Evolutionary conservation across 208 protist species (phyloP), one percentile per base, ranked within the genome.

Genomic region (Borovskyia barvae): DNA sequence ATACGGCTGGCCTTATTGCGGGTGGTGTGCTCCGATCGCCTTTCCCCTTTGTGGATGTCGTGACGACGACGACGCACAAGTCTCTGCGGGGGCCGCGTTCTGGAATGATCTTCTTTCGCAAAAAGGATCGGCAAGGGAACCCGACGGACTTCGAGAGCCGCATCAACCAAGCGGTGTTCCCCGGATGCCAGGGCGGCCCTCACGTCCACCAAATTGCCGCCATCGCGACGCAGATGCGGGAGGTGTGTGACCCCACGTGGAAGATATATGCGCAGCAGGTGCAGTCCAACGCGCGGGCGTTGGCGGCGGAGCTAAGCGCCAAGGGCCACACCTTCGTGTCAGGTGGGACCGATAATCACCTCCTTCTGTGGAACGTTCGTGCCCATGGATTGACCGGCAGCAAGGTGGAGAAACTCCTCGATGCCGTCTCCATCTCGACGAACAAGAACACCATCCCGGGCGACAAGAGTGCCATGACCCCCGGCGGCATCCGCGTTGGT

Each of bases 11-110:
- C 19, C 81, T 98, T 12, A 90, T 99, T 25, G 94, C 97, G 1
- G 86, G 92, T 26, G 72, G 90, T 17, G 74, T 85, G 33, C 66
- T 90, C 33, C 59, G 80, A 41, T 76, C 64, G 15, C 98, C 98
- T 7, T 99, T 99, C 66, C 74, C 90, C 4, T 91, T 89, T 69
- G 97, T 85, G 36, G 98, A 99, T 80, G 75, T 99, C 30, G 99
- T 99, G 29, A 99, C 98, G n/a, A 98, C 98, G n/a, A 99, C 98
- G 25, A 99, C 98, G 25, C 99, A 99, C 93, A 99, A 99, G 90
- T 97, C 98, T 22, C 84, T 99, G 2, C 91, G 98, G 56, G 98
- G 98, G n/a, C 98, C 99, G 20, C 88, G 98, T 46, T 80, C 97
- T 25, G 98, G 97, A 50, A 83, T 99, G 51, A 99, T 99, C 73